Conservation (phyloP, 805 yeast species). For the Starmerella floricola region DNA sequence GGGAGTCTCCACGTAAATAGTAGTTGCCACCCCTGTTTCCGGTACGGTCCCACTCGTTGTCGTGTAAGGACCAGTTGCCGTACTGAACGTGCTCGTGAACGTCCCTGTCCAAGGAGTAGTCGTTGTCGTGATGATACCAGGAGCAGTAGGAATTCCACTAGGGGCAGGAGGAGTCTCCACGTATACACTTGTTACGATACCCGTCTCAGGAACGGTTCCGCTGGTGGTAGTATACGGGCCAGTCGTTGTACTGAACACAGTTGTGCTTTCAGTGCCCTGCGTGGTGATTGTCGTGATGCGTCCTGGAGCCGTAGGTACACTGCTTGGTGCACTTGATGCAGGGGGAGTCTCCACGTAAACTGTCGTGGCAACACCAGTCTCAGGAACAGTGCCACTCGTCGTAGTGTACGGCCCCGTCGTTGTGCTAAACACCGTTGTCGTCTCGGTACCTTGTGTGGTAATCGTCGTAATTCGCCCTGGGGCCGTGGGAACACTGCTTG, state of each 20-base stretch:
- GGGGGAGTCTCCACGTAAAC: background rate
- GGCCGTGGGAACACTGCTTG: background rate
- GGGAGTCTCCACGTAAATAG: slow-evolving; percentile 1
- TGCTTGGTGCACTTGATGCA: background rate
- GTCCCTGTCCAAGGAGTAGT: background rate
- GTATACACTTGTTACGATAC: too few species aligned
- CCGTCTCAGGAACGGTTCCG: too few species aligned
- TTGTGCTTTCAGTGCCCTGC: too few species aligned
- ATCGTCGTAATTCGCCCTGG: background rate
- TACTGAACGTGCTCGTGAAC: background rate
- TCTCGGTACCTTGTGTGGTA: background rate
- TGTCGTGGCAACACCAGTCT: background rate
- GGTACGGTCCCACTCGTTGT: background rate
- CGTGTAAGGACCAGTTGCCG: background rate
- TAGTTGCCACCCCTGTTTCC: background rate
- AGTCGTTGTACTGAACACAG: too few species aligned
- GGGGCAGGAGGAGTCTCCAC: too few species aligned
- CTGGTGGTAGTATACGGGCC: too few species aligned
- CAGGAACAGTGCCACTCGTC: background rate
- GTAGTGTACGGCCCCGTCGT: background rate
- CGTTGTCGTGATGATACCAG: background rate
- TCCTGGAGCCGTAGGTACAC: too few species aligned
- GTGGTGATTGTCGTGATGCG: background rate
- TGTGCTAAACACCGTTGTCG: background rate
- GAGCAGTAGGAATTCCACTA: too few species aligned